These are phyloP conservation scores for Backusella sp. DNA, from an alignment of 192 early-diverging fungal genomes.

Conservation along the genomic window DNA sequence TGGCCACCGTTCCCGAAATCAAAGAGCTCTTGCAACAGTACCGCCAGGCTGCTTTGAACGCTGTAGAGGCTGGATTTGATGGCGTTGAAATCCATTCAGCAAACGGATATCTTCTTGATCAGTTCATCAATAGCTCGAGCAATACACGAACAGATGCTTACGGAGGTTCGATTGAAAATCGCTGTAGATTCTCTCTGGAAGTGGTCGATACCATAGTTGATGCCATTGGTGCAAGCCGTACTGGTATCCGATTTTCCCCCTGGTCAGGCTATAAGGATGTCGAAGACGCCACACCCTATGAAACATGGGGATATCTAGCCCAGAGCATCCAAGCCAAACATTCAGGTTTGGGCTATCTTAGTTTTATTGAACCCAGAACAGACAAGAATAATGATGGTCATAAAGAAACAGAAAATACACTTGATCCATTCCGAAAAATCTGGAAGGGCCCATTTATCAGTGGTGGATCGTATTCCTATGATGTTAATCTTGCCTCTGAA, in stretches of 20 bases:
- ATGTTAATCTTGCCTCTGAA: conserved; percentile 7
- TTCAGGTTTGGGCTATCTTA: conserved; percentile 33
- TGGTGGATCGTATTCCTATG: conserved; percentile 21
- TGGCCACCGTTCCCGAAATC: conserved; percentile 6
- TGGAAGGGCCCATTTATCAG: conserved; percentile 23
- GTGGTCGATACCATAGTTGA: conserved; percentile 21
- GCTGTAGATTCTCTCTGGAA: conserved; percentile 29
- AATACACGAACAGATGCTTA: conserved; percentile 70
- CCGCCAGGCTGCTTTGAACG: conserved; percentile 58
- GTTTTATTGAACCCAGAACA: conserved; percentile 29
- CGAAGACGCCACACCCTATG: conserved; percentile 20
- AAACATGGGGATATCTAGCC: conserved; percentile 28
- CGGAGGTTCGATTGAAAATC: conserved; percentile 30
- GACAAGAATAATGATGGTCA: conserved; percentile 44
- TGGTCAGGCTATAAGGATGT: conserved; percentile 31
- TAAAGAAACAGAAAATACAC: neutral
- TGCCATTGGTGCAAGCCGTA: conserved; percentile 28
- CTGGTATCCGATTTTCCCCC: conserved; percentile 35
- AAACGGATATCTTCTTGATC: conserved; percentile 86
- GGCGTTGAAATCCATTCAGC: conserved; percentile 90
- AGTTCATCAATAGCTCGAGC: conserved; percentile 76
- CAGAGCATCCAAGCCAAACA: conserved; percentile 22
- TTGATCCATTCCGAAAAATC: conserved; percentile 20
- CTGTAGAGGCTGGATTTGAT: conserved; percentile 82
- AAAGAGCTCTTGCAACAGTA: neutral